These are phyloP conservation scores for Russula lepida DNA, from an alignment of 768 basidiomycete species.

Conservation along the genomic window DNA sequence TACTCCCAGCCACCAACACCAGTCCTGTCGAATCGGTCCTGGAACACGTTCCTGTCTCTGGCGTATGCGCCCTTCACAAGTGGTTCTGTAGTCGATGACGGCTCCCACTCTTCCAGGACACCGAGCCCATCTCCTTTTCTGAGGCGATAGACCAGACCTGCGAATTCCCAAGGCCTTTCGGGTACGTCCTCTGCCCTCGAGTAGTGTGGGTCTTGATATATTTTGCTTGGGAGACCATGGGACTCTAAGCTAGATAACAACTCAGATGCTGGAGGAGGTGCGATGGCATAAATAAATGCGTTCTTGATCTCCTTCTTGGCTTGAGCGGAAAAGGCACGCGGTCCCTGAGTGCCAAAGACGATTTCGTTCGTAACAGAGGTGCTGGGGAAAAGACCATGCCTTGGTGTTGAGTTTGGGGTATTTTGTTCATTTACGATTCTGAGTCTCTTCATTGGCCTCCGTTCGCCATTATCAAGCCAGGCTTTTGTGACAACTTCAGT, in stretches of 20 bases:
- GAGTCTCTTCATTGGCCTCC: slow-evolving; percentile 14
- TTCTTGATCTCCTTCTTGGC: slow-evolving; percentile 26
- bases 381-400: not conserved
- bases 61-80: not conserved
- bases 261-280: slow-evolving; percentile 44
- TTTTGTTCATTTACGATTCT: slow-evolving; percentile 5
- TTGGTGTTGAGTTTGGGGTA: not conserved
- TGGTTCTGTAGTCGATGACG: not conserved
- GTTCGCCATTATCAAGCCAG: slow-evolving; percentile 6
- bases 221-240: slow-evolving; percentile 44
- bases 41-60: slow-evolving; percentile 10
- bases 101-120: slow-evolving; percentile 54
- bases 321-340: slow-evolving; percentile 10
- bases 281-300: slow-evolving; percentile 38
- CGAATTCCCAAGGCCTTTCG: slow-evolving; percentile 62
- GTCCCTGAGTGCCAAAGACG: slow-evolving; percentile 7
- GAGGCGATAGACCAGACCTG: slow-evolving; percentile 64
- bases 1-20: slow-evolving; percentile 73
- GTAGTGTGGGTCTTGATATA: slow-evolving; percentile 78
- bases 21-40: slow-evolving; percentile 22
- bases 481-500: not conserved
- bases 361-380: not conserved
- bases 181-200: slow-evolving; percentile 66
- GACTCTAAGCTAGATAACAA: slow-evolving; percentile 38
- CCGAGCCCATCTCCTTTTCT: slow-evolving; percentile 53